These are phyloP conservation scores for Fusarium coicis DNA, from an alignment of 2,329 filamentous ascomycete species.

Conservation along the genomic window DNA sequence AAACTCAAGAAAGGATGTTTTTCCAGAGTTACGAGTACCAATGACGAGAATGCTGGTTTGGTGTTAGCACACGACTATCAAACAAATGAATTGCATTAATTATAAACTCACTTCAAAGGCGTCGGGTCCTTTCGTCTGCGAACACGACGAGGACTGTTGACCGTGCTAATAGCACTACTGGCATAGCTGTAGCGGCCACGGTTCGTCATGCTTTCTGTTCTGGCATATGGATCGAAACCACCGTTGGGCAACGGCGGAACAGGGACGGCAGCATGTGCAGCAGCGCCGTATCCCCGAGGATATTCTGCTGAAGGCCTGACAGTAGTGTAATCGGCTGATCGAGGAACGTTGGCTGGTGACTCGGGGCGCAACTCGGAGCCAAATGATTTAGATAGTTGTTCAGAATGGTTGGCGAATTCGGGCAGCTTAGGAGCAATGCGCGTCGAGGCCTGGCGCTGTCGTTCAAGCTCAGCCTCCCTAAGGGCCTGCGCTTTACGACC, in stretches of 20 bases:
- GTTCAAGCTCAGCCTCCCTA: constrained; percentile 62
- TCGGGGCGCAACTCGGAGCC: constrained; percentile 70
- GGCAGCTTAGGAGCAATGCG: constrained; percentile 63
- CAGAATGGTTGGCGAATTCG: constrained; percentile 61
- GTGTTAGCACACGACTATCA: neutral
- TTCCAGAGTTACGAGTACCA: constrained; percentile 87
- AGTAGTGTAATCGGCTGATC: constrained; percentile 53
- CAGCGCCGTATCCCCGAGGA: constrained; percentile 54
- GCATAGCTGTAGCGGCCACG: constrained; percentile 97
- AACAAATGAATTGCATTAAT: neutral
- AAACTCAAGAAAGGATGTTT: constrained; percentile 97
- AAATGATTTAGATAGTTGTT: constrained; percentile 58
- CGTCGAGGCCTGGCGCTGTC: constrained; percentile 60
- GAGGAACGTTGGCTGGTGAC: constrained; percentile 68
- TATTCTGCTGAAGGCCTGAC: constrained; percentile 64
- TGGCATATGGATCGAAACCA: constrained; percentile 79
- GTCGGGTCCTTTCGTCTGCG: constrained; percentile 96
- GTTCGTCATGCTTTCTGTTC: constrained; percentile 95
- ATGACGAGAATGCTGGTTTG: constrained; percentile 84
- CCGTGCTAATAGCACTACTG: constrained; percentile 87
- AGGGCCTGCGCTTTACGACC: constrained; percentile 68
- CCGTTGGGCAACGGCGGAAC: constrained; percentile 70
- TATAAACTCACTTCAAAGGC: constrained; percentile 88
- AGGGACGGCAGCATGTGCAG: constrained; percentile 53
- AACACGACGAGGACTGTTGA: constrained; percentile 92